These are phyloP conservation scores for Kodamaea hsintzibuensis DNA, from an alignment of 805 yeast genomes.

Conservation along the genomic window DNA sequence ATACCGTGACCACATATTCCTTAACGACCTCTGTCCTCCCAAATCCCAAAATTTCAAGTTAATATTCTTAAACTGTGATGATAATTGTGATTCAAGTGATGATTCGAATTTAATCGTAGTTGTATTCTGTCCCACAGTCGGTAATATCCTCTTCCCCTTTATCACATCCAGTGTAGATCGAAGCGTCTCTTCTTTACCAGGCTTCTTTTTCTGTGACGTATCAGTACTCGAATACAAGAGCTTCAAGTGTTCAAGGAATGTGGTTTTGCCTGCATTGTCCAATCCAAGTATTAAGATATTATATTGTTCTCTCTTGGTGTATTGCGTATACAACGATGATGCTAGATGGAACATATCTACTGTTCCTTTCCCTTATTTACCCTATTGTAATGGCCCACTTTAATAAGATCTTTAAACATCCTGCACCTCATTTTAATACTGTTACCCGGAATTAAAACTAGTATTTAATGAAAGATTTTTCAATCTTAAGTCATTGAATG, in stretches of 20 bases:
- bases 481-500: background rate
- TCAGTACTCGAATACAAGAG: constrained; percentile 35
- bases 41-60: constrained; percentile 90
- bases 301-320: constrained; percentile 47
- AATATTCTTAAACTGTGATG: constrained; percentile 41
- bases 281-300: constrained; percentile 75
- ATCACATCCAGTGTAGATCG: constrained; percentile 24
- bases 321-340: constrained; percentile 45
- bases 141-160: constrained; percentile 64
- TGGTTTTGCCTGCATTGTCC: constrained; percentile 94
- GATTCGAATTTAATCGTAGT: constrained; percentile 41
- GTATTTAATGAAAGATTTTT: constrained; percentile 3
- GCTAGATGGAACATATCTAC: constrained; percentile 43
- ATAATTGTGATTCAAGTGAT: constrained; percentile 35
- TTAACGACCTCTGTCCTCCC: constrained; percentile 88
- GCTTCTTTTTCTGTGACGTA: constrained; percentile 15
- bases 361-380: background rate
- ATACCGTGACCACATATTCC: constrained; percentile 86
- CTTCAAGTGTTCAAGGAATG: constrained; percentile 41
- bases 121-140: constrained; percentile 94
- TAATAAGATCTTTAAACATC: too few relatives aligned
- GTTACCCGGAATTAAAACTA: constrained; percentile 11
- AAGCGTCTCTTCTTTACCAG: constrained; percentile 10
- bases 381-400: background rate
- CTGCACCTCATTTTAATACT: too few relatives aligned